Base-by-base conservation (phyloP, 2,329 filamentous ascomycete genomes). In the Pseudogymnoascus sp. region DNA sequence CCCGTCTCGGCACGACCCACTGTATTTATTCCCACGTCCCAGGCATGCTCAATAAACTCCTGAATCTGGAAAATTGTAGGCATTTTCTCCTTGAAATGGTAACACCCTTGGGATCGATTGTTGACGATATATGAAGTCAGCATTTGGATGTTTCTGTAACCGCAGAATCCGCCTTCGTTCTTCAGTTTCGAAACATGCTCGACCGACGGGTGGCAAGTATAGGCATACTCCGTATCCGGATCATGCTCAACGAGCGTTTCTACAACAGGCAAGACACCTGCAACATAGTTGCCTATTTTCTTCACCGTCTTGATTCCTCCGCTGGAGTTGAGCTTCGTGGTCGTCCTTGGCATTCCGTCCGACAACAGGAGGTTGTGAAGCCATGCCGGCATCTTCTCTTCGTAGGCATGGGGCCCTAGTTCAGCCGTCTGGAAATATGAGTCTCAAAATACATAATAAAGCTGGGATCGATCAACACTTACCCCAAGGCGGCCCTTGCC, bases 101-200 rank as follows among this genome's bases (percentile, higher is more conserved):
- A 79, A 66, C 82, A 75, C 0, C 89, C 90, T 11, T 79, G 76
- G 11, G 79, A 79, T 41, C 78, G 74, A 1, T 84, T 77, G 7
- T 82, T 83, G 65, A 87, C 84, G 19, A 97, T 85, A 73, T 91
- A 93, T 0, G 92, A 93, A 13, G 89, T 79, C 69, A 97, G 76
- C 87, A 96, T 96, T 74, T 98, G 95, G 34, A 96, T 96, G 72
- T 96, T 98, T 43, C 93, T 85, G 74, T 97, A 98, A 3, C 93
- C 93, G 73, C 93, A 98, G 74, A 98, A 98, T 5, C 92, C 90
- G 21, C 92, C 86, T 77, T 96, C 93, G 66, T 80, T 82, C n/a
- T 82, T 83, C 62, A 96, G 80, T 71, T 96, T 96, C 62, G 90
- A 90, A 25, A 98, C 82, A 71, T 97, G 93, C 60, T 86, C 81